Evolutionary conservation across 192 early-diverging fungal species (phyloP).

Genomic region (Coemansia erecta): DNA sequence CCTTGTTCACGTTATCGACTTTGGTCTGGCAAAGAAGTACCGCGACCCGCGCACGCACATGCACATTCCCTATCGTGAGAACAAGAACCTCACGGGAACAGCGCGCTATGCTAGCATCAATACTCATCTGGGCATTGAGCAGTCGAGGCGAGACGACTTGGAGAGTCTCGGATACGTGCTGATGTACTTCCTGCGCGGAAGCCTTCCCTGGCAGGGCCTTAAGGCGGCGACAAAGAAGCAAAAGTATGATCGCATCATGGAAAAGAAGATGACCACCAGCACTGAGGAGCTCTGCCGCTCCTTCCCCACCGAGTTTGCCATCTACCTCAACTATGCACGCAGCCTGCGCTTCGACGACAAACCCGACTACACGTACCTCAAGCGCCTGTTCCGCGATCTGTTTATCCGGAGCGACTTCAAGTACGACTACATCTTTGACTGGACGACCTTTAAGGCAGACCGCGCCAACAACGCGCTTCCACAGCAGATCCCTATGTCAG

Average conservation of each 20-base stretch:
- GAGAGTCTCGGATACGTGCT: slow-evolving; percentile 87
- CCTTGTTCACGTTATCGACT: slow-evolving; percentile 87
- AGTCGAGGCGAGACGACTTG: slow-evolving; percentile 88
- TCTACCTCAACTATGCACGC: slow-evolving; percentile 85
- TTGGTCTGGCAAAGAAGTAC: slow-evolving; percentile 88
- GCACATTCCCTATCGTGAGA: slow-evolving; percentile 90
- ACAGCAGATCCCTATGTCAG: slow-evolving; percentile 30
- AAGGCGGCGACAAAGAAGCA: slow-evolving; percentile 88
- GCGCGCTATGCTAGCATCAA: slow-evolving; percentile 91
- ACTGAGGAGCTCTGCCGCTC: slow-evolving; percentile 81
- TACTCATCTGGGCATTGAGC: slow-evolving; percentile 81
- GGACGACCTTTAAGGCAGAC: slow-evolving; percentile 63
- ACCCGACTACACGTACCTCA: slow-evolving; percentile 88
- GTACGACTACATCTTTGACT: slow-evolving; percentile 90
- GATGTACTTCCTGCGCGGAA: slow-evolving; percentile 89
- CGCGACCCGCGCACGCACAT: slow-evolving; percentile 77
- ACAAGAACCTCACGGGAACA: slow-evolving; percentile 91
- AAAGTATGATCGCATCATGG: slow-evolving; percentile 95
- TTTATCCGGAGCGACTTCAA: slow-evolving; percentile 80
- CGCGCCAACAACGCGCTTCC: slow-evolving; percentile 26
- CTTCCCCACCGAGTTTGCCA: slow-evolving; percentile 81
- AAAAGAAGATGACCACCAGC: slow-evolving; percentile 85
- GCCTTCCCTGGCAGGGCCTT: slow-evolving; percentile 89
- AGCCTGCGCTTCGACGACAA: slow-evolving; percentile 87
- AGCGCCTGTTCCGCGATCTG: slow-evolving; percentile 80